A percentile compares a stretch with the other conserved stretches of the same genome.
Evolutionary conservation across 768 basidiomycete species (phyloP).

Genomic region (Kwoniella sp.): DNA sequence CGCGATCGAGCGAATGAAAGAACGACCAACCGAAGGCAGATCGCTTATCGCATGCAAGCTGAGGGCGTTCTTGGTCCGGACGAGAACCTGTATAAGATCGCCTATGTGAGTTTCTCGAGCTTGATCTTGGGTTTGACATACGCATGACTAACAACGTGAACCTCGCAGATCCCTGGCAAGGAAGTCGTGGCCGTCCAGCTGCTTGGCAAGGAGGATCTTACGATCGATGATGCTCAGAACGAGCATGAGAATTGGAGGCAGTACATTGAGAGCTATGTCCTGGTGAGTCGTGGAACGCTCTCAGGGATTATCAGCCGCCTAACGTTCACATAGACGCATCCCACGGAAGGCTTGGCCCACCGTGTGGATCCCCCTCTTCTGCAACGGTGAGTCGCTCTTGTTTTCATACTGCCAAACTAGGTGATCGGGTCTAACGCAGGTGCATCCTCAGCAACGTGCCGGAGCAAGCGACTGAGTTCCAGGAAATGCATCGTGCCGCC

Average conservation of each 20-base stretch:
- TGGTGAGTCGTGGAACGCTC: slow-evolving; percentile 34
- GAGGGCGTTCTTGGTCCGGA: slow-evolving; percentile 51
- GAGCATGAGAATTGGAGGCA: slow-evolving; percentile 52
- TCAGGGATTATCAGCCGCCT: slow-evolving; percentile 6
- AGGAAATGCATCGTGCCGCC: neutral
- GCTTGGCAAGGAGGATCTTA: slow-evolving; percentile 53
- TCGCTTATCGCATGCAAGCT: slow-evolving; percentile 52
- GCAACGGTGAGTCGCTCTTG: slow-evolving; percentile 29
- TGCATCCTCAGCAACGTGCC: too few species aligned
- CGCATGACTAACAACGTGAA: too few species aligned
- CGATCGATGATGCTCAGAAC: slow-evolving; percentile 53
- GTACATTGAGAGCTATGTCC: slow-evolving; percentile 53
- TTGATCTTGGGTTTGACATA: too few species aligned
- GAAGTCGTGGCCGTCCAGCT: slow-evolving; percentile 51
- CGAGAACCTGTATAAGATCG: slow-evolving; percentile 54
- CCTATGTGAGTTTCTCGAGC: slow-evolving; percentile 51
- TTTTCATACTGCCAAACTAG: too few species aligned
- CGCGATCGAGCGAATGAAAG: slow-evolving; percentile 55
- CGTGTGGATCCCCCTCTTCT: slow-evolving; percentile 52
- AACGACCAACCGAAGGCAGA: slow-evolving; percentile 49
- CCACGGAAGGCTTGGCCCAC: slow-evolving; percentile 52
- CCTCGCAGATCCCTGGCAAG: slow-evolving; percentile 36
- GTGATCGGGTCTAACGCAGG: too few species aligned
- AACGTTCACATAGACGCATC: slow-evolving; percentile 40
- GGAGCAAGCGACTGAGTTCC: too few species aligned